Evolutionary conservation across 352 stramenopile genomes (phyloP).

Genomic region (Elongisporangium anandrum): DNA sequence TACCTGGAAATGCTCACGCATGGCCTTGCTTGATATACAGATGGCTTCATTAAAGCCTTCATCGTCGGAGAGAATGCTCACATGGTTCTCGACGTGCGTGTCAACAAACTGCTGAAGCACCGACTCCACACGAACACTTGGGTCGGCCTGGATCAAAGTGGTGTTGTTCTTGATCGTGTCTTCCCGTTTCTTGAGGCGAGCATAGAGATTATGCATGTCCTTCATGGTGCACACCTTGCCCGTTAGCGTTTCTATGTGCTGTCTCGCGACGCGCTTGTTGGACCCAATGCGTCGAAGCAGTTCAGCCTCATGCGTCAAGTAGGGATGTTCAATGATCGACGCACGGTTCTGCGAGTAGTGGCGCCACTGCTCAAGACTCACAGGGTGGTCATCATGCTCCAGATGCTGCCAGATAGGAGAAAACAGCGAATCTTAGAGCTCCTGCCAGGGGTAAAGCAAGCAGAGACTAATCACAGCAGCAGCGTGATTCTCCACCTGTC

Average conservation of each 20-base stretch:
- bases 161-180: constrained; percentile 43
- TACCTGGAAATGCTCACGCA: constrained; percentile 69
- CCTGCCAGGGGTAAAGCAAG: neutral
- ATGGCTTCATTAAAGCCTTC: constrained; percentile 72
- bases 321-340: constrained; percentile 63
- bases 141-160: constrained; percentile 16
- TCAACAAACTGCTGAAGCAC: constrained; percentile 70
- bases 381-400: constrained; percentile 59
- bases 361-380: constrained; percentile 63
- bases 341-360: constrained; percentile 80
- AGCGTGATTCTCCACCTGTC: neutral
- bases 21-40: constrained; percentile 62
- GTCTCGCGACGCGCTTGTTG: constrained; percentile 54
- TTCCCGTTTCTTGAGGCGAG: constrained; percentile 57
- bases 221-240: constrained; percentile 77
- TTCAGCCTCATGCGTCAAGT: constrained; percentile 66
- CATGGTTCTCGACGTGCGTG: constrained; percentile 66
- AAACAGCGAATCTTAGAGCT: neutral
- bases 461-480: neutral
- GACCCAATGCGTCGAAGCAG: constrained; percentile 65
- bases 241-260: constrained; percentile 62
- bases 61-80: constrained; percentile 63
- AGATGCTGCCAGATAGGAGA: constrained; percentile 37
- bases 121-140: constrained; percentile 33
- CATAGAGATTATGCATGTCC: constrained; percentile 76